Evolutionary conservation across 805 yeast species (phyloP), one percentile per base, ranked within the genome.

Genomic region (Debaryomyces tyrocola): DNA sequence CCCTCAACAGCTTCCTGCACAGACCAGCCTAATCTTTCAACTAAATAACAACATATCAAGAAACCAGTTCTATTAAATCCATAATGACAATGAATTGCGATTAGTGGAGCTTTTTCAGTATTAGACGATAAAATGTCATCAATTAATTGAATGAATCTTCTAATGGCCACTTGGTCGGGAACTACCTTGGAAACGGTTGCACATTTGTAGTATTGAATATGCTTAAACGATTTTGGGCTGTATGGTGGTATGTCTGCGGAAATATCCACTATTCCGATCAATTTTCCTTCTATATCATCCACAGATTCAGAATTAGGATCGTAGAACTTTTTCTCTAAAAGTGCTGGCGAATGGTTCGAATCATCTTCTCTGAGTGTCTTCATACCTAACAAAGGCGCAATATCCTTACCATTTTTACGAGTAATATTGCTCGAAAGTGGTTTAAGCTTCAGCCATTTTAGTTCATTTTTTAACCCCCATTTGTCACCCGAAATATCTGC

Each of bases 41-140:
- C 74, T 56, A 86, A 66, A 58, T 82, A 87, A 56, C 87, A 79
- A 58, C 88, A 83, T 15, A 86, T 79, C 42, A 87, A 70, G 55
- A 80, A 86, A 2, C 94, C 92, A 0, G 92, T 86, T 46, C 92
- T 69, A 60, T 86, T 86, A 64, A 85, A 87, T 5, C 92, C 94
- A 58, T 86, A 86, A 60, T 86, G 94, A 59, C 94, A 86, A 62
- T 87, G 94, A 6, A 87, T 85, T 0, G 78, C 89, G 6, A 84
- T 66, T 20, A 73, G 63, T 4, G 79, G 79, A 14, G 54, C 45
- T 17, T 53, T 53, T 4, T 49, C 48, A 5, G 56, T 36, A 20
- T 58, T 62, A 6, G 52, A 49, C 2, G 52, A 18, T 21, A 78
- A 56, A 15, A 80, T 73, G 39, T 71, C 69, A 51, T 80, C 82